A percentile compares a stretch with the other conserved stretches of the same genome.
Evolutionary conservation across 2,329 filamentous ascomycete species (phyloP).

Genomic region (Westerdykella aurantiaca): DNA sequence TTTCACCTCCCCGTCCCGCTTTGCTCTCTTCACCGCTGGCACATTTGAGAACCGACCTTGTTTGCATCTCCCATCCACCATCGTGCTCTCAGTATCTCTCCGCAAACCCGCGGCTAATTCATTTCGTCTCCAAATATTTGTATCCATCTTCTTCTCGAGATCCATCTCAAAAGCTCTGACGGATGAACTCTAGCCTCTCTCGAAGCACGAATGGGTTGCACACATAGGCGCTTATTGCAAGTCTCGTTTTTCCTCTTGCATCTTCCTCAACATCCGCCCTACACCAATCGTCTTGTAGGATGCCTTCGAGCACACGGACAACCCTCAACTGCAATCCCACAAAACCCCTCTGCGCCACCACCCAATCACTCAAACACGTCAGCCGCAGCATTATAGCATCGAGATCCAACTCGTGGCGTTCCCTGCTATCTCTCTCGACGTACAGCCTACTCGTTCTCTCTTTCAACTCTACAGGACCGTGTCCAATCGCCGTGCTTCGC

Average conservation of each 20-base stretch:
- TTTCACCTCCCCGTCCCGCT: too few species aligned
- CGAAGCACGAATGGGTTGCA: constrained; percentile 1
- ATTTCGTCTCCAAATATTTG: too few species aligned
- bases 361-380: constrained; percentile 15
- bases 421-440: constrained; percentile 2
- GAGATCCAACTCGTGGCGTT: constrained; percentile 9
- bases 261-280: not conserved
- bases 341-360: constrained; percentile 12
- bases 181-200: constrained; percentile 7
- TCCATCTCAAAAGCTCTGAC: constrained; percentile 4
- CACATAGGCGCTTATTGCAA: not conserved
- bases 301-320: constrained; percentile 1
- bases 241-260: not conserved
- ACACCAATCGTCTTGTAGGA: constrained; percentile 1
- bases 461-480: not conserved
- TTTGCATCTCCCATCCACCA: constrained; percentile 1
- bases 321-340: constrained; percentile 8
- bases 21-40: too few species aligned
- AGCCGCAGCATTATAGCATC: constrained; percentile 12
- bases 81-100: constrained; percentile 7
- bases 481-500: constrained; percentile 4
- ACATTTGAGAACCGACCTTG: too few species aligned
- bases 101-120: too few species aligned
- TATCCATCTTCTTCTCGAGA: constrained; percentile 2
- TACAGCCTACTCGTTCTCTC: not conserved